Evolutionary conservation across 2,329 filamentous ascomycete species (phyloP).

Genomic region (Neobulgaria alba): DNA sequence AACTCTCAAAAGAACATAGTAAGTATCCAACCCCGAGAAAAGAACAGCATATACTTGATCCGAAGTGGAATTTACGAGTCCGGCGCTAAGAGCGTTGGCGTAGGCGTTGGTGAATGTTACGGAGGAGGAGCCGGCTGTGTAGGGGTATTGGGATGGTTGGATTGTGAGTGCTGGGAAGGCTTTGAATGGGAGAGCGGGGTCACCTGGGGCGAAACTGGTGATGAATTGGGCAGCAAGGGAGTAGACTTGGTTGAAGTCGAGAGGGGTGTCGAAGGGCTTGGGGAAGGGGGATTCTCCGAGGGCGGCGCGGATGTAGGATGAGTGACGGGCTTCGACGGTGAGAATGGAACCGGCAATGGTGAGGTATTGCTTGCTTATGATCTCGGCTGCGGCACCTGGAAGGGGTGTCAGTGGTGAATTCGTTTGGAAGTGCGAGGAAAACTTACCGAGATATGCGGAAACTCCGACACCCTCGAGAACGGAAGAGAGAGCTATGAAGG

Average conservation of each 20-base stretch:
- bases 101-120: constrained; percentile 20
- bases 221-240: constrained; percentile 59
- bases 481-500: constrained; percentile 43
- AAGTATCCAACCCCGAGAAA: constrained; percentile 23
- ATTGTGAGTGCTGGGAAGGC: constrained; percentile 45
- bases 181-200: constrained; percentile 48
- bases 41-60: constrained; percentile 21
- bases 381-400: constrained; percentile 46
- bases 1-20: constrained; percentile 16
- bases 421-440: background rate
- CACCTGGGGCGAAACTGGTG: constrained; percentile 42
- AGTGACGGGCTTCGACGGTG: constrained; percentile 56
- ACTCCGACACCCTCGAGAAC: constrained; percentile 51
- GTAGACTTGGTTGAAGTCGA: constrained; percentile 50
- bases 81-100: constrained; percentile 13
- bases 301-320: constrained; percentile 48
- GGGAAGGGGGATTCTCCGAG: constrained; percentile 44
- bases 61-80: constrained; percentile 6
- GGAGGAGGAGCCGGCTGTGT: constrained; percentile 12
- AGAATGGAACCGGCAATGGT: constrained; percentile 54
- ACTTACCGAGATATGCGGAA: constrained; percentile 48
- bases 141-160: constrained; percentile 14
- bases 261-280: constrained; percentile 50
- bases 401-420: constrained; percentile 34
- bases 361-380: constrained; percentile 48